phyloP scores from a whole-genome alignment of 2,329 filamentous ascomycete species.

The Sporothrix euskadiensis region DNA sequence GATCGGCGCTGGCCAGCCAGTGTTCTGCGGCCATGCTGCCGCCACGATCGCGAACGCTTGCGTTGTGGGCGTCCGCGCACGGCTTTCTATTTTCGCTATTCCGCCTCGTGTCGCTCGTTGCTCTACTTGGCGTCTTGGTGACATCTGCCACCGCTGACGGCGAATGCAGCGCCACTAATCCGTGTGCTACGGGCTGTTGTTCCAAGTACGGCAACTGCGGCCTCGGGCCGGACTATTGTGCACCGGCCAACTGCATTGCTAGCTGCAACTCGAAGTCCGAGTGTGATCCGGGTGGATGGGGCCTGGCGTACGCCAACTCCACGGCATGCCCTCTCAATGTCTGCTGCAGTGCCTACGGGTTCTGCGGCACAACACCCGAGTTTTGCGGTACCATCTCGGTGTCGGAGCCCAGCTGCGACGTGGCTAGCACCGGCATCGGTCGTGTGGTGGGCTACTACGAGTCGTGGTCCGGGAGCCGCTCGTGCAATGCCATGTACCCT shows the following conservation, averaged over 20 bases:
- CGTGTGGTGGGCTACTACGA: slow-evolving; percentile 41
- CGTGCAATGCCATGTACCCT: slow-evolving; percentile 36
- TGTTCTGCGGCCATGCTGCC: background rate
- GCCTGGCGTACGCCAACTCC: slow-evolving; percentile 31
- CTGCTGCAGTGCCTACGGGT: slow-evolving; percentile 42
- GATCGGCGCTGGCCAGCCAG: background rate
- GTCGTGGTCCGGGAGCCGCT: slow-evolving; percentile 36
- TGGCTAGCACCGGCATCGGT: background rate
- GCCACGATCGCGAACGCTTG: background rate
- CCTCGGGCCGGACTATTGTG: slow-evolving; percentile 13
- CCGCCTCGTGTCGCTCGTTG: background rate
- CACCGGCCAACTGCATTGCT: slow-evolving; percentile 7
- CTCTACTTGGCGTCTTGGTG: background rate
- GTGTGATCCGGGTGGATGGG: slow-evolving; percentile 20
- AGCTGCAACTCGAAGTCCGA: slow-evolving; percentile 21
- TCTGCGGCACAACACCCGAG: slow-evolving; percentile 39
- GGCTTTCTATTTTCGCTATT: background rate
- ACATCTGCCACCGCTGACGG: background rate
- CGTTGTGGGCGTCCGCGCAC: background rate
- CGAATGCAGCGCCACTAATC: background rate
- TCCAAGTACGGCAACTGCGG: slow-evolving; percentile 17
- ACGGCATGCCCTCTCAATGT: slow-evolving; percentile 39
- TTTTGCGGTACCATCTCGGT: slow-evolving; percentile 40
- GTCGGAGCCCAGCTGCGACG: slow-evolving; percentile 31
- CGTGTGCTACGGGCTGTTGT: slow-evolving; percentile 12